A percentile compares a stretch with the other conserved stretches of the same genome.
Conservation (phyloP, 352 stramenopile genomes). For the Globisporangium canariense region DNA sequence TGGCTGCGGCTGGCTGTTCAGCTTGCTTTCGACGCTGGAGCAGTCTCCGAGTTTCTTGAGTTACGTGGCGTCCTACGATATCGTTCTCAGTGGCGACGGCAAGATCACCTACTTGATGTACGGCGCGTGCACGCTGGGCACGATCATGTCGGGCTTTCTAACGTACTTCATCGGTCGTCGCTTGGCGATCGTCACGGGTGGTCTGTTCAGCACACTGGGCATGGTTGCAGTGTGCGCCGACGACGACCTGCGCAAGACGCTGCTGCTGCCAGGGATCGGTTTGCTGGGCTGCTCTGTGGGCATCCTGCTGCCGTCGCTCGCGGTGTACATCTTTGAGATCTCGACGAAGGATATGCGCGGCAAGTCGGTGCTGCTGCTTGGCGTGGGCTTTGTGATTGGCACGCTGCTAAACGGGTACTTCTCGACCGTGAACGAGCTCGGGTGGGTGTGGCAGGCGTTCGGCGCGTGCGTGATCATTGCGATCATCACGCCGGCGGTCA, state of each 20-base stretch:
- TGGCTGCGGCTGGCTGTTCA: constrained; percentile 68
- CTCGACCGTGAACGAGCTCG: constrained; percentile 51
- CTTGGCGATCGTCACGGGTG: constrained; percentile 55
- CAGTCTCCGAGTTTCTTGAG: constrained; percentile 61
- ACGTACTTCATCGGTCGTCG: constrained; percentile 65
- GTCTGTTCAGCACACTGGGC: constrained; percentile 57
- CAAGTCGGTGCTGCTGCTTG: constrained; percentile 65
- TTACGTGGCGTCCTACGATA: constrained; percentile 63
- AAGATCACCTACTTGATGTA: constrained; percentile 62
- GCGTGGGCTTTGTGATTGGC: constrained; percentile 58
- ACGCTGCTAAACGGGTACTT: constrained; percentile 55
- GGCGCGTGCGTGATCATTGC: constrained; percentile 59
- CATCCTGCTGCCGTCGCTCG: constrained; percentile 62
- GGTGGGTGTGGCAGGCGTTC: constrained; percentile 79
- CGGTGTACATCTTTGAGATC: constrained; percentile 81
- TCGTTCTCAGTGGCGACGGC: constrained; percentile 46
- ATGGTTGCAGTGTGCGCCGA: constrained; percentile 66
- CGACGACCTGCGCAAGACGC: constrained; percentile 33
- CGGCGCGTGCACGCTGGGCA: constrained; percentile 40
- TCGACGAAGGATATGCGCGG: constrained; percentile 74
- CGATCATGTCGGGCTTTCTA: constrained; percentile 47
- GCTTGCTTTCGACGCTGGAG: constrained; percentile 60
- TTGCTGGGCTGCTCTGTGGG: constrained; percentile 57
- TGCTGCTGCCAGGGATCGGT: constrained; percentile 58
- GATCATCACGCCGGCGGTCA: constrained; percentile 62